Conservation (phyloP, 2,329 filamentous ascomycete genomes). For the Penicillium psychrosexuale region DNA sequence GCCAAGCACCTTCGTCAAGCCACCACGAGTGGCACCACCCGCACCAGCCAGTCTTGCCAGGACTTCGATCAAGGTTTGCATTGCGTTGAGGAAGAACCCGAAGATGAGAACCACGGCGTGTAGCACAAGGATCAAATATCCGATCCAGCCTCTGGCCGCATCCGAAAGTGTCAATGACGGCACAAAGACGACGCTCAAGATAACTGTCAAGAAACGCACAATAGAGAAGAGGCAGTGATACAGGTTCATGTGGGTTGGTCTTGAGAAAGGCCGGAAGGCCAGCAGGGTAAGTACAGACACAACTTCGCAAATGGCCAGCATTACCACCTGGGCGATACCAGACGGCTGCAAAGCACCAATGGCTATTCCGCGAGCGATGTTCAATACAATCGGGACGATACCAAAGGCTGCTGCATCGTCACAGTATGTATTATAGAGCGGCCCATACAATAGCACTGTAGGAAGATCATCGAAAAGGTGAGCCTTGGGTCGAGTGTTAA, state of each 20-base stretch:
- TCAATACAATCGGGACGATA: slow-evolving; percentile 79
- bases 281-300: slow-evolving; percentile 82
- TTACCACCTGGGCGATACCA: slow-evolving; percentile 86
- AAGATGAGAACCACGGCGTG: slow-evolving; percentile 83
- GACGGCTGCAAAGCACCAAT: slow-evolving; percentile 91
- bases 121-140: slow-evolving; percentile 82
- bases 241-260: slow-evolving; percentile 93
- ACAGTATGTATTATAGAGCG: slow-evolving; percentile 95
- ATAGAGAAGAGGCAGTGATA: slow-evolving; percentile 84
- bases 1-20: slow-evolving; percentile 82
- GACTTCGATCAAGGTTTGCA: slow-evolving; percentile 89
- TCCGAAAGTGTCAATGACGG: slow-evolving; percentile 76
- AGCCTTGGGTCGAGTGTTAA: slow-evolving; percentile 74
- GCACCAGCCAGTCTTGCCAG: slow-evolving; percentile 76
- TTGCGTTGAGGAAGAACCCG: slow-evolving; percentile 86
- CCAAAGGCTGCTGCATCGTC: slow-evolving; percentile 91
- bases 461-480: slow-evolving; percentile 91
- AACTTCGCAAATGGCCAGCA: slow-evolving; percentile 91
- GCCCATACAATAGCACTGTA: slow-evolving; percentile 84
- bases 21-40: slow-evolving; percentile 72
- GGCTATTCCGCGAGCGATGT: slow-evolving; percentile 79
- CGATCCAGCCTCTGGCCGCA: slow-evolving; percentile 86
- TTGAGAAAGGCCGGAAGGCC: slow-evolving; percentile 85
- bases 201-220: slow-evolving; percentile 70
- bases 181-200: slow-evolving; percentile 79